A percentile compares a stretch with the other conserved stretches of the same genome.
Conservation (phyloP, 345 rosid genomes). For the Moricandia arvensis region DNA sequence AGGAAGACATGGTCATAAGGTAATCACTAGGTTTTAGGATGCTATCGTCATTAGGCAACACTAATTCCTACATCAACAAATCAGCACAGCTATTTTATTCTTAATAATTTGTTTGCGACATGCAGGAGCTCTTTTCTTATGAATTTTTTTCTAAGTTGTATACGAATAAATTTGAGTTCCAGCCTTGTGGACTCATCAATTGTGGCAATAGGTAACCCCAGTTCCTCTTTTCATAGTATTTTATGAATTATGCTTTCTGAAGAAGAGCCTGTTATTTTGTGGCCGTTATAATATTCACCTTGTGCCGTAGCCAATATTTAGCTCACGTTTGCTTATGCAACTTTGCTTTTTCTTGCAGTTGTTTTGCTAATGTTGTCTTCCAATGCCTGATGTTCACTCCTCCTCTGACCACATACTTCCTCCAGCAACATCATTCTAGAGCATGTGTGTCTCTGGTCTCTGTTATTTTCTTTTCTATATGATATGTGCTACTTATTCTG, state of each 20-base stretch:
- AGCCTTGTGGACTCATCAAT: conserved; percentile 85
- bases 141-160: conserved; percentile 78
- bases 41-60: conserved; percentile 2
- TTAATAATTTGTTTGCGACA: conserved; percentile 28
- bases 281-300: conserved; percentile 15
- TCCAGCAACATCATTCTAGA: conserved; percentile 80
- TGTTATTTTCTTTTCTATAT: conserved; percentile 5
- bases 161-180: conserved; percentile 63
- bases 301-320: neutral
- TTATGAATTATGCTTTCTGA: conserved; percentile 4
- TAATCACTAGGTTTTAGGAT: conserved; percentile 31
- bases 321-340: conserved; percentile 15
- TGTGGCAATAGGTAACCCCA: conserved; percentile 82
- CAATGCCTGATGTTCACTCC: conserved; percentile 94
- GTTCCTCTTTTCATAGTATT: neutral
- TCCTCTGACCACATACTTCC: conserved; percentile 82
- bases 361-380: conserved; percentile 92
- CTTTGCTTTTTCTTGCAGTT: conserved; percentile 54
- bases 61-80: neutral
- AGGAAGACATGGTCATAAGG: conserved; percentile 68
- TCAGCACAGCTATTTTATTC: conserved; percentile 11
- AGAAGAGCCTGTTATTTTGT: conserved; percentile 5
- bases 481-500: conserved; percentile 16
- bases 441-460: conserved; percentile 53
- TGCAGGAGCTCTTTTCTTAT: conserved; percentile 79